Evolutionary conservation across 768 basidiomycete genomes (phyloP), one percentile per base, ranked within the genome.

Genomic region (Leccinum broughii): DNA sequence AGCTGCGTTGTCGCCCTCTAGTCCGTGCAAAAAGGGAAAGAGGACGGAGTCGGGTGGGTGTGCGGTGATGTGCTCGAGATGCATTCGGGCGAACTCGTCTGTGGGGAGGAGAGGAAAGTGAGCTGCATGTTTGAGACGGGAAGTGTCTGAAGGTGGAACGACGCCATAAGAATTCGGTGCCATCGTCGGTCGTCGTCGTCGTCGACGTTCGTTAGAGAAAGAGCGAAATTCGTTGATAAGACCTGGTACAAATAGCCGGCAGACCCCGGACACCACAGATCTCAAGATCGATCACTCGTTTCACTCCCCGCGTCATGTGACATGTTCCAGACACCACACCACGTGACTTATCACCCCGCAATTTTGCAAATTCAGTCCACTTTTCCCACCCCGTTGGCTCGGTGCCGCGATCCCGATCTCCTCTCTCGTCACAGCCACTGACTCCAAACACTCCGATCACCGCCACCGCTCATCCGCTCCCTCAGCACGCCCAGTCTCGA

Each of bases 21-120:
- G 80, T 49, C 93, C 91, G 67, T 95, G 93, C 15, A 93, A 77
- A 76, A 94, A 96, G 1, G 93, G 93, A 72, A 96, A 96, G 59
- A 95, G 83, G 65, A 88, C 81, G 44, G 81, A 79, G 76, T 96
- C 93, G 0, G 89, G 89, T 1, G 91, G 85, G 73, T 95, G 90
- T 1, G 84, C 75, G 59, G 83, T 79, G 62, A 85, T 77, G 64
- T 91, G 84, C n/a, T 77, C 72, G 66, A 84, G 80, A 58, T 89
- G 87, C 54, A 93, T 74, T 20, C 78, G 70, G 3, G 85, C 78
- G 68, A 92, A 92, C 59, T 83, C 74, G 22, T 56, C 3, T 75
- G 76, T 64, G 75, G 79, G 59, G 80, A 78, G 74, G 15, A 78
- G 68, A 51, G 63, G 75, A 63, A 60, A 41, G 7, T 59, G 67